Evolutionary conservation across 2,329 filamentous ascomycete genomes (phyloP), one percentile per base, ranked within the genome.

Genomic region (Podosphaera fusca): DNA sequence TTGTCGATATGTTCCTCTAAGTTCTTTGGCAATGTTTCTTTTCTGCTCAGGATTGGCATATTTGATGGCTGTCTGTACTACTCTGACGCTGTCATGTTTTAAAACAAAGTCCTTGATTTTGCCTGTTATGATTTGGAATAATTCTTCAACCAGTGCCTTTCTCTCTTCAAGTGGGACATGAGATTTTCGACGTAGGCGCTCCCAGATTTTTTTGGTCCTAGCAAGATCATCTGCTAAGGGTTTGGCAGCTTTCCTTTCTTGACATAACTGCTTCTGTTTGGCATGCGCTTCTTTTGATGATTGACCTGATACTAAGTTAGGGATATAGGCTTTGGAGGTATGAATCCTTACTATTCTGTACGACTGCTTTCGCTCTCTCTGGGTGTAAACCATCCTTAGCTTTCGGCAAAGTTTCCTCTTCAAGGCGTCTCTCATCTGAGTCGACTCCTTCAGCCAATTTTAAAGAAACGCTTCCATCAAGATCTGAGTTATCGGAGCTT

Each of bases 71-170:
- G 89, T 95, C 72, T 98, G 92, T 33, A 98, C 85, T 47, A 95
- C 88, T 63, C 92, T 80, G n/a, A 95, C 90, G 40, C 88, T 87
- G 68, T 98, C 92, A 70, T 98, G 92, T 78, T 98, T 98, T 72
- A 98, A 85, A 29, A 95, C 90, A 63, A 96, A 95, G 60, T 96
- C 92, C 70, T 87, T 87, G 65, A 96, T 85, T 58, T 85, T 81
- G 56, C 89, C 90, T 31, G 86, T 92, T 65, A 95, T 85, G 66
- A 98, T 94, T 58, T 78, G 76, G 69, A 94, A 96, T 33, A 98
- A 77, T 73, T 98, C 90, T 59, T 82, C 79, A 53, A 96, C 85
- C 46, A 98, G 78, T 68, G 84, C 77, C 69, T 90, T 84, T 60
- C 92, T 80, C 73, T 98, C 89, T 45, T 94, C 86, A 64, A 84